phyloP scores from a whole-genome alignment of 1,284 basidiomycete genomes.

The Takashimella koratensis region DNA sequence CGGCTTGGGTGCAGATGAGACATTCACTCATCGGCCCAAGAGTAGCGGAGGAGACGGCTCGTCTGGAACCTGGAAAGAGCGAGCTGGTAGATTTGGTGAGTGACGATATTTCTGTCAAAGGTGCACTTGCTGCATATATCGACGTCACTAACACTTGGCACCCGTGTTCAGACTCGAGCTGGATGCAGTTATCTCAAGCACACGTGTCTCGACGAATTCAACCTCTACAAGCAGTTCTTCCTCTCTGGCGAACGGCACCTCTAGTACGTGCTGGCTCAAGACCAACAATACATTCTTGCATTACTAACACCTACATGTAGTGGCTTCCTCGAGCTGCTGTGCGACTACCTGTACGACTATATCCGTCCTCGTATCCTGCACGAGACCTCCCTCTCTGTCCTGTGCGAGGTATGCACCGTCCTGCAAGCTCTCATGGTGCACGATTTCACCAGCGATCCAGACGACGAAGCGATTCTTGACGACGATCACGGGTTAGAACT shows the following conservation, averaged over 20 bases:
- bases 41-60: constrained; percentile 72
- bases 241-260: constrained; percentile 73
- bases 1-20: constrained; percentile 71
- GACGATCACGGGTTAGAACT: constrained; percentile 15
- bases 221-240: constrained; percentile 78
- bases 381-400: constrained; percentile 74
- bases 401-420: constrained; percentile 91
- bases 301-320: constrained; percentile 49
- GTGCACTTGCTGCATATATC: no score
- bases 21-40: constrained; percentile 65
- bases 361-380: constrained; percentile 88
- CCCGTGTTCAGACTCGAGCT: constrained; percentile 71
- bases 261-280: constrained; percentile 61
- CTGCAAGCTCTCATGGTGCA: constrained; percentile 89
- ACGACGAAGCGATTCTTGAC: constrained; percentile 18
- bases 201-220: constrained; percentile 81
- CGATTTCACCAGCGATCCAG: constrained; percentile 50
- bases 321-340: constrained; percentile 79
- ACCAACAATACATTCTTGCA: not conserved
- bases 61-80: constrained; percentile 68
- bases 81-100: constrained; percentile 81
- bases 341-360: constrained; percentile 89
- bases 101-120: no score
- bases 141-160: no score
- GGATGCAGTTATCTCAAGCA: constrained; percentile 88